Evolutionary conservation across 306 rosid genomes (phyloP).

Genomic region (Mimosa pudica): DNA sequence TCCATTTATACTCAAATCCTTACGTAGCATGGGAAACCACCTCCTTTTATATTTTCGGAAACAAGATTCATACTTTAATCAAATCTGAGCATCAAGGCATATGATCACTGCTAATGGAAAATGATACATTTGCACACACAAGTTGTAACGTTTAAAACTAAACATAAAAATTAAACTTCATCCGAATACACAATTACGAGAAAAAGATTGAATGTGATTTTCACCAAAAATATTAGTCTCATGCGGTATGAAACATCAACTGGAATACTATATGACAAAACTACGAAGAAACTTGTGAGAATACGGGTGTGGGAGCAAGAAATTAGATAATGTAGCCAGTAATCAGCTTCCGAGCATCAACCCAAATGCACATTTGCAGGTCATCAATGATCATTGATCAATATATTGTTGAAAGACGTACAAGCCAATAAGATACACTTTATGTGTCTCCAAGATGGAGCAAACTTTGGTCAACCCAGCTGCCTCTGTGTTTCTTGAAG

Average conservation of each 20-base stretch:
- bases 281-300: neutral
- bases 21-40: too few relatives aligned
- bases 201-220: neutral
- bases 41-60: too few relatives aligned
- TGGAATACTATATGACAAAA: neutral
- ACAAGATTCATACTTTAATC: too few relatives aligned
- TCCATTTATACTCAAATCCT: too few relatives aligned
- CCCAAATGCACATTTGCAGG: neutral
- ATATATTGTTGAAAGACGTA: neutral
- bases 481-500: conserved; percentile 21
- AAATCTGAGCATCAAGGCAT: too few relatives aligned
- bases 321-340: conserved; percentile 5
- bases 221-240: neutral
- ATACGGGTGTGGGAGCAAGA: neutral
- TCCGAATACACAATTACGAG: neutral
- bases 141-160: too few relatives aligned
- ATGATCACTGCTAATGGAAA: too few relatives aligned
- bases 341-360: conserved; percentile 8
- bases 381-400: neutral
- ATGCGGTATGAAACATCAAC: neutral
- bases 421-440: conserved; percentile 4
- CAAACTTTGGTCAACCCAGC: neutral
- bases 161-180: too few relatives aligned
- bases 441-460: neutral
- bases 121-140: too few relatives aligned